phyloP scores from a whole-genome alignment of 306 rosid species.

The Lablab purpureus region DNA sequence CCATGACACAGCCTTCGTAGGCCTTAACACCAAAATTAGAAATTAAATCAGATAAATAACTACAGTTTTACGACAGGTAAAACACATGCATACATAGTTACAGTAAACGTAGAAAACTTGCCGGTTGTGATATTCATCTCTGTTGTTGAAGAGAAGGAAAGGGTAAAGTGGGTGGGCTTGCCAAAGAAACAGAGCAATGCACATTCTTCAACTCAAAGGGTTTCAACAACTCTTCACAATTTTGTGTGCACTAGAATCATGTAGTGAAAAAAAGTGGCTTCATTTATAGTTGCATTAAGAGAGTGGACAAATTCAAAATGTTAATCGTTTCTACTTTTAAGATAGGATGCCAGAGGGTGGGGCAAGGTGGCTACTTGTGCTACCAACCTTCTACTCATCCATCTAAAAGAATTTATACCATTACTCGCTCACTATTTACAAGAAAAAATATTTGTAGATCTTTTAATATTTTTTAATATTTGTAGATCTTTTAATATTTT shows the following conservation, averaged over 20 bases:
- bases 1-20: constrained; percentile 60
- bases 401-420: too few species aligned
- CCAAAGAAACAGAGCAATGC: constrained; percentile 77
- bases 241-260: not conserved
- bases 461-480: too few species aligned
- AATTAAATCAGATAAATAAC: not conserved
- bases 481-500: too few species aligned
- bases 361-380: too few species aligned
- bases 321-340: not conserved
- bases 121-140: constrained; percentile 70
- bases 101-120: constrained; percentile 38
- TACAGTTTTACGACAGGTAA: not conserved
- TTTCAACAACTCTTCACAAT: not conserved
- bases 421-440: too few species aligned
- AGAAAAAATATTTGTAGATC: too few species aligned
- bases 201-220: constrained; percentile 49
- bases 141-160: constrained; percentile 63
- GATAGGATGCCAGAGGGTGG: too few species aligned
- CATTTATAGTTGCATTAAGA: constrained; percentile 10
- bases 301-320: not conserved
- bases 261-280: not conserved
- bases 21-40: constrained; percentile 43
- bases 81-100: not conserved
- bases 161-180: constrained; percentile 71
- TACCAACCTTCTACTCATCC: too few species aligned